A percentile compares a stretch with the other conserved stretches of the same genome.
Evolutionary conservation across 2,329 filamentous ascomycete species (phyloP).

Genomic region (Hyphodiscus sp.): DNA sequence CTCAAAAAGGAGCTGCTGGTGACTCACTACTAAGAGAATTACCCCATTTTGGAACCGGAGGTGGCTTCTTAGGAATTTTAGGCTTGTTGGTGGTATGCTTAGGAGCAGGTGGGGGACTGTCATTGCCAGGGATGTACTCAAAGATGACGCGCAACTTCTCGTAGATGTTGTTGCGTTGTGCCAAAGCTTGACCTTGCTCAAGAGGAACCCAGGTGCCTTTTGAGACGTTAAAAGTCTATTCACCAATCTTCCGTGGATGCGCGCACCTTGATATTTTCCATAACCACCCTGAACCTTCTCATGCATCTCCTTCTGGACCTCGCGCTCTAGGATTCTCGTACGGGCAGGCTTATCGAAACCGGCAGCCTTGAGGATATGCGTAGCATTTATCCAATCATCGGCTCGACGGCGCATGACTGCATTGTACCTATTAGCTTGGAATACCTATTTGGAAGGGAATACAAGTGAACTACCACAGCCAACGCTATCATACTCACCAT

Average conservation of each 20-base stretch:
- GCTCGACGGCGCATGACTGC: slow-evolving; percentile 79
- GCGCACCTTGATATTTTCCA: slow-evolving; percentile 88
- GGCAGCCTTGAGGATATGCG: slow-evolving; percentile 93
- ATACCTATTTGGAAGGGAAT: background rate
- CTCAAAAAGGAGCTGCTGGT: slow-evolving; percentile 9
- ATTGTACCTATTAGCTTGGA: slow-evolving; percentile 4
- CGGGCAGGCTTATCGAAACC: slow-evolving; percentile 95
- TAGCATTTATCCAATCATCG: slow-evolving; percentile 99
- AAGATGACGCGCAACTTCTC: slow-evolving; percentile 83
- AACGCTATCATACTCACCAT: slow-evolving; percentile 42
- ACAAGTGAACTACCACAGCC: background rate
- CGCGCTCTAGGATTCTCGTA: slow-evolving; percentile 89
- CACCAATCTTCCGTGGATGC: background rate
- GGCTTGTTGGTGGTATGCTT: slow-evolving; percentile 87
- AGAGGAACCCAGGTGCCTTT: slow-evolving; percentile 96
- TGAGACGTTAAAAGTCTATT: slow-evolving; percentile 11
- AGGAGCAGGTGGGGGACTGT: slow-evolving; percentile 87
- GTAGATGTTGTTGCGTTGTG: slow-evolving; percentile 79
- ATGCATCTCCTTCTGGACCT: slow-evolving; percentile 93
- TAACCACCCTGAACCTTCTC: slow-evolving; percentile 98
- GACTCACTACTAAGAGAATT: slow-evolving; percentile 32
- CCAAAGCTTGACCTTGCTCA: slow-evolving; percentile 70
- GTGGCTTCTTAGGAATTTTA: slow-evolving; percentile 62
- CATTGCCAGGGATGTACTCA: slow-evolving; percentile 76
- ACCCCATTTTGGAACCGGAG: slow-evolving; percentile 53